phyloP scores from a whole-genome alignment of 805 yeast species.

The Vanderwaltozyma tropicalis region DNA sequence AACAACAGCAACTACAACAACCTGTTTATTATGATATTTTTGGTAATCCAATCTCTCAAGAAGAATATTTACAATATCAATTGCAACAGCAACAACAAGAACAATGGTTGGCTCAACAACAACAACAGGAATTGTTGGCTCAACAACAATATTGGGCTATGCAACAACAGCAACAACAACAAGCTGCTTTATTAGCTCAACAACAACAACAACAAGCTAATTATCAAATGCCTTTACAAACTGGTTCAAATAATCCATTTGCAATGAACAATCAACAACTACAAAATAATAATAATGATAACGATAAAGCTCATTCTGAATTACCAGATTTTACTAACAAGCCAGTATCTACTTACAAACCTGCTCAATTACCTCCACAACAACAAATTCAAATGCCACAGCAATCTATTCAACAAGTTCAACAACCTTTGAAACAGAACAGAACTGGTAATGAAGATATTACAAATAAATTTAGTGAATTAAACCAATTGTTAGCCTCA shows the following conservation, averaged over 20 bases:
- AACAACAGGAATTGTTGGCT: constrained; percentile 15
- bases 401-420: constrained; percentile 4
- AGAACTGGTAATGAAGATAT: constrained; percentile 46
- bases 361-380: constrained; percentile 4
- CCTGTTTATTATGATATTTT: constrained; percentile 27
- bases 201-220: constrained; percentile 23
- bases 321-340: constrained; percentile 3
- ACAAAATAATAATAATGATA: constrained; percentile 2
- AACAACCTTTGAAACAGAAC: constrained; percentile 35
- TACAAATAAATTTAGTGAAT: constrained; percentile 53
- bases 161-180: constrained; percentile 23
- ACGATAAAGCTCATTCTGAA: constrained; percentile 1
- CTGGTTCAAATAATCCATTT: constrained; percentile 75
- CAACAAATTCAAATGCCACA: constrained; percentile 1
- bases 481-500: constrained; percentile 66
- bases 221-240: constrained; percentile 42
- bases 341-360: constrained; percentile 1
- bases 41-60: constrained; percentile 30
- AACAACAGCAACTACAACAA: constrained; percentile 19
- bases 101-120: constrained; percentile 15
- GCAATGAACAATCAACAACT: constrained; percentile 32
- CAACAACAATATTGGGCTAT: constrained; percentile 25
- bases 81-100: constrained; percentile 25
- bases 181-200: constrained; percentile 9
- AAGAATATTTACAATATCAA: constrained; percentile 27